phyloP scores from a whole-genome alignment of 805 yeast species.

The Huiozyma naganishii region DNA sequence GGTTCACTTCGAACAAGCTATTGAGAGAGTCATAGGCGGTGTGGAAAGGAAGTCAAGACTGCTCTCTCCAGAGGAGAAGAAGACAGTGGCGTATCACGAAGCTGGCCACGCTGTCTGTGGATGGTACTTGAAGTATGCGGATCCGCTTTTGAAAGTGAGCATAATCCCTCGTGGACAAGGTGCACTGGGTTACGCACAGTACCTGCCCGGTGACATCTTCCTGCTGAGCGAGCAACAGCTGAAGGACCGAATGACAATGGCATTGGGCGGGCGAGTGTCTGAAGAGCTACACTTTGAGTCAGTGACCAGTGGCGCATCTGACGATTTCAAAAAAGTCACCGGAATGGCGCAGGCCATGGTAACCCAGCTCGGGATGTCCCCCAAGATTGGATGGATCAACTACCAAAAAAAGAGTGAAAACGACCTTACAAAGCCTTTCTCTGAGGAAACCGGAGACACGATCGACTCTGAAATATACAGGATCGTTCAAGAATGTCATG shows the following conservation, averaged over 20 bases:
- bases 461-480: slow-evolving; percentile 79
- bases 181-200: slow-evolving; percentile 95
- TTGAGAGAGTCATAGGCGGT: slow-evolving; percentile 95
- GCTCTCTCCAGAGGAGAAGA: slow-evolving; percentile 76
- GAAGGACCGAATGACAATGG: slow-evolving; percentile 88
- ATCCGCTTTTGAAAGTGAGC: slow-evolving; percentile 89
- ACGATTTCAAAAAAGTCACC: slow-evolving; percentile 93
- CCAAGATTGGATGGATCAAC: slow-evolving; percentile 72
- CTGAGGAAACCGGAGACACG: slow-evolving; percentile 71
- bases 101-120: slow-evolving; percentile 99
- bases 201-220: slow-evolving; percentile 86
- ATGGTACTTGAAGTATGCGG: slow-evolving; percentile 86
- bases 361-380: slow-evolving; percentile 82
- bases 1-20: slow-evolving; percentile 86
- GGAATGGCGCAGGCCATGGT: slow-evolving; percentile 92
- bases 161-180: slow-evolving; percentile 96
- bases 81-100: slow-evolving; percentile 91
- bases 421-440: slow-evolving; percentile 73
- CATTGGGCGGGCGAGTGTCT: slow-evolving; percentile 92
- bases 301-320: slow-evolving; percentile 94
- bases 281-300: slow-evolving; percentile 87
- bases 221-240: slow-evolving; percentile 68
- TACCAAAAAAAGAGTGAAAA: slow-evolving; percentile 59
- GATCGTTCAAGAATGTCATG: slow-evolving; percentile 66
- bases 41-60: slow-evolving; percentile 82